These are phyloP conservation scores for Mycosphaerella sp. DNA, from an alignment of 2,329 filamentous ascomycete genomes.

Conservation along the genomic window DNA sequence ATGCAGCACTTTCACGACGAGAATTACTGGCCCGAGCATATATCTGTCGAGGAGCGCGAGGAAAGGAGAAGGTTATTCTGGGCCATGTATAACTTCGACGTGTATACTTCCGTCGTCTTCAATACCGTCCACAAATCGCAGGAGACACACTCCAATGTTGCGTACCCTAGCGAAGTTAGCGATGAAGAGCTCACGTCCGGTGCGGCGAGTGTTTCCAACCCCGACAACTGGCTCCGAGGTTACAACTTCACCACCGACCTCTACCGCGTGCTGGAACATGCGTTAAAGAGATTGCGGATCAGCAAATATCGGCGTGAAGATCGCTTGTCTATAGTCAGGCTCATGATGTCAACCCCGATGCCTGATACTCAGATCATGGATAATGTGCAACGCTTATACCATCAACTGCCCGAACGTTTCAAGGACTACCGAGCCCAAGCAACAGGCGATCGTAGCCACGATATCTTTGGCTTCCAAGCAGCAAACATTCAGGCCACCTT, in stretches of 20 bases:
- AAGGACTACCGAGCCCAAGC: conserved; percentile 24
- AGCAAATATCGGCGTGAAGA: conserved; percentile 20
- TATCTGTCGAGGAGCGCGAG: conserved; percentile 44
- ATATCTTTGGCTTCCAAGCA: conserved; percentile 46
- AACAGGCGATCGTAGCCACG: conserved; percentile 34
- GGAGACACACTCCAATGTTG: conserved; percentile 44
- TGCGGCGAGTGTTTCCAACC: conserved; percentile 19
- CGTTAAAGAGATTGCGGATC: conserved; percentile 29
- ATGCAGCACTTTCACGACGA: conserved; percentile 51
- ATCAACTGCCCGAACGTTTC: conserved; percentile 30
- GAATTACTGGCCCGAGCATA: conserved; percentile 45
- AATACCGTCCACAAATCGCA: conserved; percentile 42
- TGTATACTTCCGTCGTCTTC: conserved; percentile 51
- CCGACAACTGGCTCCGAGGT: conserved; percentile 47
- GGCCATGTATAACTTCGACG: conserved; percentile 54
- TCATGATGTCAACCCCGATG: conserved; percentile 27
- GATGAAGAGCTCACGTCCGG: conserved; percentile 41
- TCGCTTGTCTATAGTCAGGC: conserved; percentile 22
- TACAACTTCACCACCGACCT: conserved; percentile 56
- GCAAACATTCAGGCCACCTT: conserved; percentile 48
- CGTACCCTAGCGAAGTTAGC: conserved; percentile 45
- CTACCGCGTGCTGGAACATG: conserved; percentile 52
- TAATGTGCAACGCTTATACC: conserved; percentile 26
- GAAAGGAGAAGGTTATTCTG: conserved; percentile 49
- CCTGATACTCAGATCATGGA: conserved; percentile 29